phyloP scores from a whole-genome alignment of 169 alveolate genomes.

The Plasmodium chabaudi region DNA sequence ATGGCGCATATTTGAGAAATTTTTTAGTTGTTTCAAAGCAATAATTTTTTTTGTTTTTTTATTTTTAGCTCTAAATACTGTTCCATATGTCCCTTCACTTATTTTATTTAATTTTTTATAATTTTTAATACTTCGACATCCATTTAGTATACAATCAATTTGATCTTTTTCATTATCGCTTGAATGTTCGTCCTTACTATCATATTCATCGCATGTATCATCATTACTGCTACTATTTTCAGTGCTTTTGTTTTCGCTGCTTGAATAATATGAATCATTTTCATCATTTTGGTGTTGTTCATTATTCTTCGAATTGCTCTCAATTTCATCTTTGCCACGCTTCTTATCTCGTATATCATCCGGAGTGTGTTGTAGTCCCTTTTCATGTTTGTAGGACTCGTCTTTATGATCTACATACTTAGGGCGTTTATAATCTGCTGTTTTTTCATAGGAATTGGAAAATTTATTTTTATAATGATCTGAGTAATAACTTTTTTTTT shows the following conservation, averaged over 20 bases:
- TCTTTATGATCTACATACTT: constrained; percentile 1
- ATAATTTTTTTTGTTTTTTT: constrained; percentile 91
- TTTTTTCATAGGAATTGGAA: background rate
- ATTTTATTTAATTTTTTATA: constrained; percentile 92
- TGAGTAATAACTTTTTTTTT: too few species aligned
- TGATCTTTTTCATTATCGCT: constrained; percentile 36
- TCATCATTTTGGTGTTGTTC: constrained; percentile 2
- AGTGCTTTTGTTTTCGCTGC: background rate
- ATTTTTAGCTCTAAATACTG: constrained; percentile 95
- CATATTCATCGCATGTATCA: background rate
- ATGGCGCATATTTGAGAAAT: constrained; percentile 89
- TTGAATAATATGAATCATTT: background rate
- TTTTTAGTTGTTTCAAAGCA: constrained; percentile 94
- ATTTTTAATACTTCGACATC: constrained; percentile 82
- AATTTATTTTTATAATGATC: background rate
- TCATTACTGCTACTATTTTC: constrained; percentile 12
- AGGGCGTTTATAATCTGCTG: background rate
- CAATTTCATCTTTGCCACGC: background rate
- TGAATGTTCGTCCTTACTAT: background rate
- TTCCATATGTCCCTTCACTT: constrained; percentile 97
- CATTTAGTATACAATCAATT: constrained; percentile 26
- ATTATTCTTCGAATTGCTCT: background rate
- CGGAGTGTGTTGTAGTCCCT: background rate
- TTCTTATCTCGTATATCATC: background rate
- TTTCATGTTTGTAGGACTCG: background rate